phyloP scores from a whole-genome alignment of 768 basidiomycete species.

The Boletellus ananiceps region DNA sequence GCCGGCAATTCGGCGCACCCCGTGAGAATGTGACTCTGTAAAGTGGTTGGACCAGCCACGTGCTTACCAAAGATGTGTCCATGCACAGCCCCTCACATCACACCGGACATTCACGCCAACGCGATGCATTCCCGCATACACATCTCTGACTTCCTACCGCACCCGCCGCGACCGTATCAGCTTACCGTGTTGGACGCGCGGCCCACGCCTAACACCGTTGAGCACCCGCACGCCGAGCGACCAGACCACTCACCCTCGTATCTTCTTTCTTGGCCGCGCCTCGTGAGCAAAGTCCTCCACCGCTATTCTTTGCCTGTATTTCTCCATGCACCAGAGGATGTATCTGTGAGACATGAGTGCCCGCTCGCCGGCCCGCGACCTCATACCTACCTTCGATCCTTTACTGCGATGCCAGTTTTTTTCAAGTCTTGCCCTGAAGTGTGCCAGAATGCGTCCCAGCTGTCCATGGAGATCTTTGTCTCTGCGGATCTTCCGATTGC shows the following conservation, averaged over 20 bases:
- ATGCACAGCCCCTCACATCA: constrained; percentile 18
- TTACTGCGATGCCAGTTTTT: constrained; percentile 59
- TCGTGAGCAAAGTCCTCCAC: constrained; percentile 62
- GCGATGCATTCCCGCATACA: constrained; percentile 13
- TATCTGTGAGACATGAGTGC: constrained; percentile 46
- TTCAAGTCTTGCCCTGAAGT: constrained; percentile 53
- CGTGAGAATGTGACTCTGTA: constrained; percentile 31
- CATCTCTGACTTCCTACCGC: constrained; percentile 14
- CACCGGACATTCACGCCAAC: constrained; percentile 8
- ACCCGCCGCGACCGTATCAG: constrained; percentile 62
- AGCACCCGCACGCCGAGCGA: background rate
- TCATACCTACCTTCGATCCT: constrained; percentile 61
- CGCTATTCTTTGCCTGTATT: constrained; percentile 56
- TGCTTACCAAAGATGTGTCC: constrained; percentile 14
- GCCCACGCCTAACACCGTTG: constrained; percentile 54
- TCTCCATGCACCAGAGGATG: constrained; percentile 82
- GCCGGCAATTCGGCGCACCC: constrained; percentile 16
- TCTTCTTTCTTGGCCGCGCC: constrained; percentile 64
- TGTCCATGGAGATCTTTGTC: constrained; percentile 56
- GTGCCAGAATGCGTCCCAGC: constrained; percentile 75
- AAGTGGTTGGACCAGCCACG: constrained; percentile 18
- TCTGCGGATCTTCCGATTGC: constrained; percentile 69
- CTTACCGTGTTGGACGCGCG: constrained; percentile 69
- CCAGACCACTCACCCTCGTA: constrained; percentile 60
- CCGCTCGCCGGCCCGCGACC: background rate